These are phyloP conservation scores for Zopfochytrium polystomum DNA, from an alignment of 371 early-diverging fungal genomes.

Conservation along the genomic window DNA sequence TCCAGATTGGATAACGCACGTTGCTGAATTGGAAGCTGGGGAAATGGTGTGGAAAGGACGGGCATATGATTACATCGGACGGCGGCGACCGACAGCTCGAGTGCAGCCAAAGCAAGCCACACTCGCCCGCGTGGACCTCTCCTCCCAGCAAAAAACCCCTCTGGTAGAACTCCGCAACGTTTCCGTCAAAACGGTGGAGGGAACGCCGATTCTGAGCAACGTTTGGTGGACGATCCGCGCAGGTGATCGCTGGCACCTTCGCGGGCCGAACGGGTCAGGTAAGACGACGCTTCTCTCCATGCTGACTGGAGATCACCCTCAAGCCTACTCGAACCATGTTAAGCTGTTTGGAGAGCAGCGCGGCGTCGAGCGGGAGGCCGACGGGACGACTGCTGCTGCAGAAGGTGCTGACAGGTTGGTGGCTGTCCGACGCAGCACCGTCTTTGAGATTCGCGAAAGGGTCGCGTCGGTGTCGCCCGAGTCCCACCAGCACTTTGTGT, in stretches of 20 bases:
- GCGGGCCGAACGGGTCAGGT: slow-evolving; percentile 59
- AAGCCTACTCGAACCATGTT: slow-evolving; percentile 60
- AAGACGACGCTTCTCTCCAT: slow-evolving; percentile 62
- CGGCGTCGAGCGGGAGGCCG: slow-evolving; percentile 43
- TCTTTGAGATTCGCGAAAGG: slow-evolving; percentile 57
- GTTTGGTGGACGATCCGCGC: slow-evolving; percentile 53
- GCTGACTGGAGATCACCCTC: slow-evolving; percentile 63
- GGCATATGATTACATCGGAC: slow-evolving; percentile 5
- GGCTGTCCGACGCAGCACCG: slow-evolving; percentile 30
- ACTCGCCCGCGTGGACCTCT: background rate
- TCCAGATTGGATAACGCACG: slow-evolving; percentile 58
- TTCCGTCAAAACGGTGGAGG: slow-evolving; percentile 48
- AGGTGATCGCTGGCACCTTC: slow-evolving; percentile 58
- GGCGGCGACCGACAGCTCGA: background rate
- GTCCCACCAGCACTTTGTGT: slow-evolving; percentile 56
- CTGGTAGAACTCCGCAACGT: slow-evolving; percentile 51
- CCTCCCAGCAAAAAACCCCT: slow-evolving; percentile 1
- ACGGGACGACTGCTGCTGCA: background rate
- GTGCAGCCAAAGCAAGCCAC: background rate
- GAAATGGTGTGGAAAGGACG: slow-evolving; percentile 36
- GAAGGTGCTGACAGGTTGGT: background rate
- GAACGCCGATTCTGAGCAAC: slow-evolving; percentile 42
- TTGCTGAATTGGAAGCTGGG: slow-evolving; percentile 43
- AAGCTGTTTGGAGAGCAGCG: slow-evolving; percentile 56
- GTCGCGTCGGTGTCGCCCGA: slow-evolving; percentile 59